Base-by-base conservation (phyloP, 2,329 filamentous ascomycete genomes). In the Beauveria sp. region DNA sequence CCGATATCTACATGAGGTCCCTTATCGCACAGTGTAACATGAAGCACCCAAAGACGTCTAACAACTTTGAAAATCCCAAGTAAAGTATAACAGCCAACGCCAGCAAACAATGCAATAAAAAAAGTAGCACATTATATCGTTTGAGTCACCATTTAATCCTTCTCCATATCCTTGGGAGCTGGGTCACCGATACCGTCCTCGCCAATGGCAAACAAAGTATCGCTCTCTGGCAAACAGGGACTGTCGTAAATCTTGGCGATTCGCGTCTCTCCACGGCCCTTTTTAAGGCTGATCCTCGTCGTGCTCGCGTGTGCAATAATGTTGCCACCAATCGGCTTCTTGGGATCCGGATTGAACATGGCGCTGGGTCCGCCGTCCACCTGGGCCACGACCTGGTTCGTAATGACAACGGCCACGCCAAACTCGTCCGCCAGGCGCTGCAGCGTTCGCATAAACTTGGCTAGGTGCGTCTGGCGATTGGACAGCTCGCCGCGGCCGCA, bases 191-290 rank as follows among this genome's bases (percentile, higher is more conserved):
- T 99, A 49, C 95, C 95, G 73, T 97, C 92, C 75, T 98, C 96
- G 62, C 91, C 91, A 73, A 99, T 99, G 52, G 95, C 93, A 77
- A 99, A 99, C 68, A 98, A 77, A 72, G 91, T 96, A 74, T 99
- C 96, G 69, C 91, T 96, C 77, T 99, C 95, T 0, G 95, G 95
- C 66, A 99, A 79, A 75, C 95, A 99, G 2, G 95, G 95, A 69
- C 93, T 98, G 76, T 99, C 96, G 73, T 99, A 99, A 65, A 99
- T 99, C 81, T 98, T 99, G 79, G 95, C 96, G 67, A 99, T 91
- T 79, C 95, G 86, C 24, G 95, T 99, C 80, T 99, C 95, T 34
- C 85, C 95, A 61, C 95, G 84, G 1, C 95, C 96, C 76, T 99
- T 99, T 80, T 96, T 97, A 72, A 99, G 75, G 70, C 92, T 97